phyloP scores from a whole-genome alignment of 2,329 filamentous ascomycete genomes.

The Beauveria sp. region DNA sequence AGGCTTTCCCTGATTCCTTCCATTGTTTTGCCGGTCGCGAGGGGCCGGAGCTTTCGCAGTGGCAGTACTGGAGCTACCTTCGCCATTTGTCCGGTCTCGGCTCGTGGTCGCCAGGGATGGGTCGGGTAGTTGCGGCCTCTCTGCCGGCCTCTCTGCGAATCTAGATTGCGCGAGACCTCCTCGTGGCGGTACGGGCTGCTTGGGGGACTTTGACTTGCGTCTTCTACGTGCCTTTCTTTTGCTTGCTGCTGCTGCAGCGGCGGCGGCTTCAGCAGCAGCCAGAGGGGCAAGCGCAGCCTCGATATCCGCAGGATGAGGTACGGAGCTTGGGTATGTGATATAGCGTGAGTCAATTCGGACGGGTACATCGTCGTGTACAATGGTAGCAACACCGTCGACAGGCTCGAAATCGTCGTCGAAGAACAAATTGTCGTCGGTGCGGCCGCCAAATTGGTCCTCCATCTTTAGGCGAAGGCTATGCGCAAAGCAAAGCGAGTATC shows the following conservation, averaged over 20 bases:
- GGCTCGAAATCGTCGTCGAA: slow-evolving; percentile 57
- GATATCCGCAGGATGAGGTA: slow-evolving; percentile 3
- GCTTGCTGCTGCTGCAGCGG: slow-evolving; percentile 3
- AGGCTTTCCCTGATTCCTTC: slow-evolving; percentile 10
- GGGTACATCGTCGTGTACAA: slow-evolving; percentile 7
- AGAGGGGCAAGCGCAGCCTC: slow-evolving; percentile 8
- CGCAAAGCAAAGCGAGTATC: background rate
- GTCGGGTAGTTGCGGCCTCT: background rate
- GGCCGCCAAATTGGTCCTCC: slow-evolving; percentile 54
- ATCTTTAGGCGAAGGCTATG: slow-evolving; percentile 25
- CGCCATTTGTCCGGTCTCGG: background rate
- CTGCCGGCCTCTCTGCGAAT: slow-evolving; percentile 25
- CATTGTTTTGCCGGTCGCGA: slow-evolving; percentile 8
- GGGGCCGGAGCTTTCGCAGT: slow-evolving; percentile 1
- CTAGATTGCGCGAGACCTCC: slow-evolving; percentile 24
- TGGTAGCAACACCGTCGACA: slow-evolving; percentile 31
- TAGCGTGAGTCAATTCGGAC: slow-evolving; percentile 9
- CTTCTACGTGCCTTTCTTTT: slow-evolving; percentile 7
- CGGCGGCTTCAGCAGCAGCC: background rate
- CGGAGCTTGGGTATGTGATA: background rate
- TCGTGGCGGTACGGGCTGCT: slow-evolving; percentile 11
- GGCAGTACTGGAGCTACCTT: background rate
- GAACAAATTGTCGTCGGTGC: slow-evolving; percentile 56
- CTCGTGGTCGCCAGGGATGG: background rate
- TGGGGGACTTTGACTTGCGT: slow-evolving; percentile 3